Percentiles rank a stretch among this genome's conserved stretches.
phyloP scores from a whole-genome alignment of 306 rosid species.

The Malus asiatica region DNA sequence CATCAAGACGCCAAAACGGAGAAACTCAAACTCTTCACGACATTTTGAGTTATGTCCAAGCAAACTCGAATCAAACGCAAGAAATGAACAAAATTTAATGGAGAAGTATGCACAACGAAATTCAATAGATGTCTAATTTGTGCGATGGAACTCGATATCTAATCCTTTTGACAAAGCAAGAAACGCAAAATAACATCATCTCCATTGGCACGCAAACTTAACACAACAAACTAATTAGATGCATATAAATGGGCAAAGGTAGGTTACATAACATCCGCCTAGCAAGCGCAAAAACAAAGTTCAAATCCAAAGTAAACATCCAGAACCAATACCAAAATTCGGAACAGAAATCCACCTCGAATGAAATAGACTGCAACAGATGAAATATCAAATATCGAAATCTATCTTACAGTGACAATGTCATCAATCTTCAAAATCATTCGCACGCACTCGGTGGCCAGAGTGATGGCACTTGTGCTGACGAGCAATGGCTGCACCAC shows the following conservation, averaged over 20 bases:
- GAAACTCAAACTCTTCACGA: not conserved
- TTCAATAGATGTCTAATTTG: not conserved
- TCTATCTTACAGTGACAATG: conserved; percentile 86
- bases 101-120: not conserved
- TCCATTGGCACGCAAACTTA: not conserved
- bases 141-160: not conserved
- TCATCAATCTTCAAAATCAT: conserved; percentile 99
- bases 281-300: not conserved
- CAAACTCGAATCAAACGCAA: not conserved
- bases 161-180: not conserved
- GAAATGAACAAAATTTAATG: not conserved
- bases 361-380: conserved; percentile 1
- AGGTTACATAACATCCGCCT: conserved; percentile 11
- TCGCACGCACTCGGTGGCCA: conserved; percentile 95
- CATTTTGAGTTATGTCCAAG: not conserved
- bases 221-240: not conserved
- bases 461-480: conserved; percentile 89
- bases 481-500: conserved; percentile 99
- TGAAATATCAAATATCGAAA: conserved; percentile 3
- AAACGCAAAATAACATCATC: not conserved
- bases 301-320: conserved; percentile 5
- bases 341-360: conserved; percentile 1
- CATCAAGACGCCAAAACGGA: not conserved
- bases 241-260: conserved; percentile 9
- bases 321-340: conserved; percentile 17